Base-by-base conservation (phyloP, 345 rosid genomes). In the Populus nigra region DNA sequence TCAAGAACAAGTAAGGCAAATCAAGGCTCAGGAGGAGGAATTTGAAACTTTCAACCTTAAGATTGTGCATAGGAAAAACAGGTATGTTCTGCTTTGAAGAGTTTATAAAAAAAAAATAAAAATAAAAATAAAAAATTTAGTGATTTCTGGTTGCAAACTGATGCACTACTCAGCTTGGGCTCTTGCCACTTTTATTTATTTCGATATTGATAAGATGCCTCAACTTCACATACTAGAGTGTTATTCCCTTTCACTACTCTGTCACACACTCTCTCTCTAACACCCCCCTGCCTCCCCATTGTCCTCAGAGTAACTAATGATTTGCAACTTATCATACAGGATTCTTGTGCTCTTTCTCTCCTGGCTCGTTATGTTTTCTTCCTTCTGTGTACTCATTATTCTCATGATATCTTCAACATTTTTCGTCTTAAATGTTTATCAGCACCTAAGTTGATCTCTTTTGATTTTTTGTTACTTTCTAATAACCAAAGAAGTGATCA, bases 11-110 rank as follows among this genome's bases (percentile, higher is more conserved):
- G 88, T 92, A 22, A 90, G 94, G 86, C 99, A 96, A 86, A 96
- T 96, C 82, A 94, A 90, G 87, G 92, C 90, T 35, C 98, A 96
- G 77, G 99, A 96, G 76, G 99, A 92, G 78, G 99, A 96, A 83
- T 96, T 94, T 84, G 99, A 96, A 87, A 94, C 98, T 73, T 96
- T 96, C 88, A 87, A 92, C 85, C 97, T 96, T 61, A 92, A 92
- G 89, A 91, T 96, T 71, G 99, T 96, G 79, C 98, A 96, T 69
- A 87, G 99, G 74, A 96, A 94, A 88, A 96, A 96, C 92, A 94
- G 97, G 99, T 85, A 90, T 78, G 88, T 65, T 71, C 35, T 79
- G 76, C 33, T 70, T 72, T 67, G 41, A 25, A 29, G 57, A 65
- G 41, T 74, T 78, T 72, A 12, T 55, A 25, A 16, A 53, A 59